Evolutionary conservation across 345 rosid species (phyloP).

Genomic region (Populus tremula): DNA sequence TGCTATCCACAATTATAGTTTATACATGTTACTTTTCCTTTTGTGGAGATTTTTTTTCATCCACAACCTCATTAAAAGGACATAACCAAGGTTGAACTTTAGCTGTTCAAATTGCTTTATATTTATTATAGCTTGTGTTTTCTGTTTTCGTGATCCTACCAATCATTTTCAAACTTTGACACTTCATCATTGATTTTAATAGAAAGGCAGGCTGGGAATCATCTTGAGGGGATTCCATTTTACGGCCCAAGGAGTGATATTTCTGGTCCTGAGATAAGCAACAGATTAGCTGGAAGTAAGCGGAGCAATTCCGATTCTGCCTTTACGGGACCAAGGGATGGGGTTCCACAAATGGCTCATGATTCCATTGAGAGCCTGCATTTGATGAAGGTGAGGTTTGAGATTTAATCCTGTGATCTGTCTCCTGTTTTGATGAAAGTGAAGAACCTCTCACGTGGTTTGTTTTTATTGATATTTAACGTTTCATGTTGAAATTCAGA

Average conservation of each 20-base stretch:
- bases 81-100: conserved; percentile 9
- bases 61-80: background rate
- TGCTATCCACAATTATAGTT: background rate
- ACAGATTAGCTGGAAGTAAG: conserved; percentile 62
- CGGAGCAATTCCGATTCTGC: conserved; percentile 72
- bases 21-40: background rate
- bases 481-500: conserved; percentile 35
- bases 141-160: conserved; percentile 6
- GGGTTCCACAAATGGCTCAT: conserved; percentile 37
- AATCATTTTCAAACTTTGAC: conserved; percentile 22
- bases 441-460: conserved; percentile 1
- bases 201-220: conserved; percentile 63
- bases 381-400: conserved; percentile 64
- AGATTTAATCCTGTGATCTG: conserved; percentile 3
- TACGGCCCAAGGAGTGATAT: conserved; percentile 67
- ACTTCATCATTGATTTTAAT: conserved; percentile 33
- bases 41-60: background rate
- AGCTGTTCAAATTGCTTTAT: conserved; percentile 5
- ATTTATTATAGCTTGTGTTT: conserved; percentile 4
- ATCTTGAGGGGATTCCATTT: conserved; percentile 83
- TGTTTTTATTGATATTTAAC: conserved; percentile 5
- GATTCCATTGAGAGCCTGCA: conserved; percentile 70
- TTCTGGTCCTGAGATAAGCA: conserved; percentile 63
- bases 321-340: conserved; percentile 46
- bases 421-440: conserved; percentile 3